Conservation (phyloP, 352 stramenopile species). For the Pythium plurisporium region DNA sequence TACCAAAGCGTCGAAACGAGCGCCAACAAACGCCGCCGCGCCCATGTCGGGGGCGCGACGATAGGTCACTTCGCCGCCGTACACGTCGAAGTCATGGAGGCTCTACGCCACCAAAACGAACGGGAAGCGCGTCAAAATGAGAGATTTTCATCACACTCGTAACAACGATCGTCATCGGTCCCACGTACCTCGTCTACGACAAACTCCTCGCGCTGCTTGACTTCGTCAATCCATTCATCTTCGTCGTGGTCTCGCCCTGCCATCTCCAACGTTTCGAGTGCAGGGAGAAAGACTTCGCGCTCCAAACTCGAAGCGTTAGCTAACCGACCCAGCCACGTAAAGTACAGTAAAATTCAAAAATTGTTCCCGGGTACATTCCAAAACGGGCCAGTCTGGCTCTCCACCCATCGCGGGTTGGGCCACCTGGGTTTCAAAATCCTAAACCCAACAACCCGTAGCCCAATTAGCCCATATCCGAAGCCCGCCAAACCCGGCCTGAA, state of each 20-base stretch:
- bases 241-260: slow-evolving; percentile 51
- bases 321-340: slow-evolving; percentile 24
- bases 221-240: slow-evolving; percentile 62
- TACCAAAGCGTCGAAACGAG: slow-evolving; percentile 59
- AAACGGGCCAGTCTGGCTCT: slow-evolving; percentile 13
- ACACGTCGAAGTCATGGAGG: slow-evolving; percentile 34
- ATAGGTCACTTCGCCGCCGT: slow-evolving; percentile 63
- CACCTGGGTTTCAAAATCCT: too few species aligned
- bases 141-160: slow-evolving; percentile 18
- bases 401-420: slow-evolving; percentile 8
- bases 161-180: neutral
- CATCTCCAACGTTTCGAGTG: slow-evolving; percentile 39
- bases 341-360: slow-evolving; percentile 17
- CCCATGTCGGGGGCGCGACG: slow-evolving; percentile 40
- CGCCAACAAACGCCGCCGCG: slow-evolving; percentile 49
- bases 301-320: slow-evolving; percentile 7
- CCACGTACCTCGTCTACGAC: slow-evolving; percentile 49
- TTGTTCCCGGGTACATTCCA: slow-evolving; percentile 14
- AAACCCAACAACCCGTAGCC: slow-evolving; percentile 2
- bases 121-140: neutral
- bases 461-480: neutral
- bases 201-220: slow-evolving; percentile 45
- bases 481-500: slow-evolving; percentile 20
- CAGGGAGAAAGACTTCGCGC: slow-evolving; percentile 7
- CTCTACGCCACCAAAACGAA: slow-evolving; percentile 4